A percentile compares a stretch with the other conserved stretches of the same genome.
Evolutionary conservation across 495 filamentous ascomycete species (phyloP).

Genomic region (Hypoxylon fragiforme): DNA sequence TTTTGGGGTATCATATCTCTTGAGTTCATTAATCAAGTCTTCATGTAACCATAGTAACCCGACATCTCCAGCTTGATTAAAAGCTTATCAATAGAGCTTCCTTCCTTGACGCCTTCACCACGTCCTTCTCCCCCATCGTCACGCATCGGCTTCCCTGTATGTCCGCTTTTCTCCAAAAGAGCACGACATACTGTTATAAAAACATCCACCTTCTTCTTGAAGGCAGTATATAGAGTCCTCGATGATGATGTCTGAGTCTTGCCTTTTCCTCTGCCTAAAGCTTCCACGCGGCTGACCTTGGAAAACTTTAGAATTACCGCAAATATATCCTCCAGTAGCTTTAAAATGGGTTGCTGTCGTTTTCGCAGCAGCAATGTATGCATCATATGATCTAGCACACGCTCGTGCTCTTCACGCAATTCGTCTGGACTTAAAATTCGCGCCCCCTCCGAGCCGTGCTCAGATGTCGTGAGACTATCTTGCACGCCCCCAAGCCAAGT

Average conservation of each 20-base stretch:
- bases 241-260: slow-evolving; percentile 46
- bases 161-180: slow-evolving; percentile 61
- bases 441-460: slow-evolving; percentile 32
- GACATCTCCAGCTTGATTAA: slow-evolving; percentile 63
- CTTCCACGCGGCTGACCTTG: slow-evolving; percentile 33
- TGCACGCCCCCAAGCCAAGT: slow-evolving; percentile 66
- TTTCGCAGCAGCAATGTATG: slow-evolving; percentile 70
- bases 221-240: slow-evolving; percentile 60
- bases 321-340: slow-evolving; percentile 78
- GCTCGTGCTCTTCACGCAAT: slow-evolving; percentile 72
- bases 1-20: slow-evolving; percentile 31
- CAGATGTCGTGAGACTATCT: slow-evolving; percentile 39
- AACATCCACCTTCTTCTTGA: slow-evolving; percentile 68
- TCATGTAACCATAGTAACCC: slow-evolving; percentile 52
- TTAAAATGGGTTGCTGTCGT: slow-evolving; percentile 69
- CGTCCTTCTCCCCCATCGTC: slow-evolving; percentile 26
- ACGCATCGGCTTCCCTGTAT: slow-evolving; percentile 52
- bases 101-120: slow-evolving; percentile 35
- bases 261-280: slow-evolving; percentile 26
- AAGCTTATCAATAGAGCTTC: slow-evolving; percentile 57
- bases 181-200: slow-evolving; percentile 68
- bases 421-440: slow-evolving; percentile 61
- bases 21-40: slow-evolving; percentile 17
- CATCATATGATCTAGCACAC: slow-evolving; percentile 78
- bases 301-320: slow-evolving; percentile 69